phyloP scores from a whole-genome alignment of 805 yeast genomes.

The Hagleromyces aurorensis region DNA sequence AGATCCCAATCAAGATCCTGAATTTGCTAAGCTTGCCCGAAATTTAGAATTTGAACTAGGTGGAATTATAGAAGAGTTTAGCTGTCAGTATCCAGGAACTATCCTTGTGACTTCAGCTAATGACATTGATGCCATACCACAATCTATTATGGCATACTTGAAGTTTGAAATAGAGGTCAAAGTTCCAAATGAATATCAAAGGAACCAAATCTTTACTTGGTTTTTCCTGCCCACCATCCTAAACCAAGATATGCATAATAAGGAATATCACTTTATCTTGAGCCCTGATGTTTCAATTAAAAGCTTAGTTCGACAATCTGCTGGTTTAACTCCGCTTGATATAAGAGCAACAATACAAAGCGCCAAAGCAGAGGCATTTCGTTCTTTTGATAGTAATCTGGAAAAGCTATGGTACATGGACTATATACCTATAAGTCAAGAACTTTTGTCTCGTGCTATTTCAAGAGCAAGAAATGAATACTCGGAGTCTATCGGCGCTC shows the following conservation, averaged over 20 bases:
- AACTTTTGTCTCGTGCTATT: slow-evolving; percentile 57
- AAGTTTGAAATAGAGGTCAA: slow-evolving; percentile 70
- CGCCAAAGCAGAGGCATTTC: slow-evolving; percentile 69
- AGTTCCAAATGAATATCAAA: slow-evolving; percentile 74
- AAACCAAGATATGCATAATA: slow-evolving; percentile 4
- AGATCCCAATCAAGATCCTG: slow-evolving; percentile 48
- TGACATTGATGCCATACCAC: slow-evolving; percentile 62
- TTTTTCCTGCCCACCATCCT: slow-evolving; percentile 33
- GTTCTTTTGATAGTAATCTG: too few species aligned
- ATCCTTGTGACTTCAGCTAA: slow-evolving; percentile 60
- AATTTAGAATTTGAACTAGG: slow-evolving; percentile 42
- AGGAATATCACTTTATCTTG: slow-evolving; percentile 1
- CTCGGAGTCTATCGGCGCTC: slow-evolving; percentile 95
- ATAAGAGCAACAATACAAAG: slow-evolving; percentile 59
- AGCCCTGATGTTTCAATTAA: slow-evolving; percentile 37
- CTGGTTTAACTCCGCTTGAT: slow-evolving; percentile 87
- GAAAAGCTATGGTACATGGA: slow-evolving; percentile 33
- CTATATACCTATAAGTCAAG: too few species aligned
- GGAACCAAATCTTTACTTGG: slow-evolving; percentile 53
- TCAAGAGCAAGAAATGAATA: slow-evolving; percentile 78
- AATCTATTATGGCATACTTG: slow-evolving; percentile 54
- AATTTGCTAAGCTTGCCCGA: slow-evolving; percentile 27
- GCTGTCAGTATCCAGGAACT: slow-evolving; percentile 29
- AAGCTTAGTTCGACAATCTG: slow-evolving; percentile 73
- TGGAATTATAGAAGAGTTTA: slow-evolving; percentile 49